Percentiles rank a stretch among this genome's conserved stretches.
These are phyloP conservation scores for Lactarius deliciosus DNA, from an alignment of 768 basidiomycete genomes.

Conservation along the genomic window DNA sequence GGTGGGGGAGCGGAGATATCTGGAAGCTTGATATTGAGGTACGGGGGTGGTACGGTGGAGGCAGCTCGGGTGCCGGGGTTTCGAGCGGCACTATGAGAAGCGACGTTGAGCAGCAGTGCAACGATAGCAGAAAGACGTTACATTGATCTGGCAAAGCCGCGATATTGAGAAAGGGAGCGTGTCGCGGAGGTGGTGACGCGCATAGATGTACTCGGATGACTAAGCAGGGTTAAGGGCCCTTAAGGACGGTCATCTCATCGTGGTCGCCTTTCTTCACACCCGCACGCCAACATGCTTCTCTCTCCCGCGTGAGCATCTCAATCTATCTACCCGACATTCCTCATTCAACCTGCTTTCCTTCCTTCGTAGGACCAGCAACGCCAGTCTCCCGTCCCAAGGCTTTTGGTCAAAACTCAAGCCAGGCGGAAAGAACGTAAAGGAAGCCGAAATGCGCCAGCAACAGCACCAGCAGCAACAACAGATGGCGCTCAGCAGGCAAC, in stretches of 20 bases:
- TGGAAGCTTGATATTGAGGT: constrained; percentile 56
- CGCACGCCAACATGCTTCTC: constrained; percentile 56
- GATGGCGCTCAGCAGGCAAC: constrained; percentile 71
- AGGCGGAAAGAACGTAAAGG: constrained; percentile 44
- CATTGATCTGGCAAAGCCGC: not conserved
- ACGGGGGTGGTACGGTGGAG: constrained; percentile 31
- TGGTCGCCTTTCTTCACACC: constrained; percentile 21
- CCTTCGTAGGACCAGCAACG: constrained; percentile 59
- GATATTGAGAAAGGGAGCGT: not conserved
- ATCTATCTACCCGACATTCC: constrained; percentile 27
- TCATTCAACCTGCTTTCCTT: constrained; percentile 39
- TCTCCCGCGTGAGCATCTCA: constrained; percentile 68
- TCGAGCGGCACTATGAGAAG: constrained; percentile 35
- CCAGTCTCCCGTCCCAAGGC: constrained; percentile 51
- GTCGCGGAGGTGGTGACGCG: not conserved
- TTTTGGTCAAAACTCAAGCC: constrained; percentile 70
- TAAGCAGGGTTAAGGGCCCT: constrained; percentile 4
- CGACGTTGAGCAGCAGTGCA: constrained; percentile 4
- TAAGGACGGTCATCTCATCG: constrained; percentile 12
- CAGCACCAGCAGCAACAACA: constrained; percentile 48
- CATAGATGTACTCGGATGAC: not conserved
- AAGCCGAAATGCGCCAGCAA: constrained; percentile 55
- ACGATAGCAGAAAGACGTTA: not conserved
- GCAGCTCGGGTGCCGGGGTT: constrained; percentile 27
- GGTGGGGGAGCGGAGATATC: constrained; percentile 47